Base-by-base conservation (phyloP, 306 rosid species). In the Arachis hypogaea region DNA sequence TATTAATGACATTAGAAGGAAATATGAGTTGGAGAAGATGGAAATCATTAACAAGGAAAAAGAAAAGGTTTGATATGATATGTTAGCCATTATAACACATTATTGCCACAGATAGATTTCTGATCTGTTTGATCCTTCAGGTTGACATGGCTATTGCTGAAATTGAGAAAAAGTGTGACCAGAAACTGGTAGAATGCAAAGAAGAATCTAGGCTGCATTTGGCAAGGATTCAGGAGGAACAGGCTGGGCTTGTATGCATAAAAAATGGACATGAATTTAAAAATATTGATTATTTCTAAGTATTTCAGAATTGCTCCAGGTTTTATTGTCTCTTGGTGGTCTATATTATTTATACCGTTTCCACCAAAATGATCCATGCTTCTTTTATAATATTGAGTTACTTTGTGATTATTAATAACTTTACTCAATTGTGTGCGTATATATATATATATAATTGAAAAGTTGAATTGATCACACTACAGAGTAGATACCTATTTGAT, bases 11-110 rank as follows among this genome's bases (percentile, higher is more conserved):
- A 89, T 94, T 79, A 85, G 85, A 82, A 91, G 78, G 81, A 92
- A 86, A 87, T 94, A 88, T 58, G 99, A 94, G 50, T 61, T 83
- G 72, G 99, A 94, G 95, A 94, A 89, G 85, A 77, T 72, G 87
- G 96, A 92, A 83, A 84, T 84, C 76, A 74, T 83, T 72, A 89
- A 72, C 77, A 75, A 38, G 86, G 99, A 94, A 83, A 94, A 85
- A 72, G 92, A 88, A 79, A 91, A 94, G 99, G 97, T 94, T 77
- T 61, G 77, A 50, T 84, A 69, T 38, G 80, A 73, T 70, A 60
- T 77, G 41, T 75, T 58, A 58, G 76, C 28, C 61, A 5, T 83
- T 81, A 72, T 45, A 59, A 56, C 62, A 66, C 50, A 14, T 44
- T 76, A 57, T 74, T 52, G 61, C 59, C 59, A 55, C 9, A 46